Evolutionary conservation across 106 monocot species (phyloP).

Genomic region (Acanthochlamys bracteata): DNA sequence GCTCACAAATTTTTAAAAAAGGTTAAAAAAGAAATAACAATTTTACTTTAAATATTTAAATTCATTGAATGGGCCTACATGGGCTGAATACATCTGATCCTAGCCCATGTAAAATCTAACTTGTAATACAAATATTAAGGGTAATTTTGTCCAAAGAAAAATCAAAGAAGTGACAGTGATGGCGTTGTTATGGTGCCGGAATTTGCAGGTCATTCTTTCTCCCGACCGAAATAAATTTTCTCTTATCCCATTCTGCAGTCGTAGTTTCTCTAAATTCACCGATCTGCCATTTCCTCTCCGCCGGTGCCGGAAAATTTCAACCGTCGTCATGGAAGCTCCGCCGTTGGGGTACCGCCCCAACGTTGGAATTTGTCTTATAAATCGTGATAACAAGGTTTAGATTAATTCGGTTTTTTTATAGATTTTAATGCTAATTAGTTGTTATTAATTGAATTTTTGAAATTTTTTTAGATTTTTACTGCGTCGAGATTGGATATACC

Average conservation of each 20-base stretch:
- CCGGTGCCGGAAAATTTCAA: neutral
- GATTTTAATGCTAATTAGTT: neutral
- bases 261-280: neutral
- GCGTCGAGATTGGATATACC: conserved; percentile 83
- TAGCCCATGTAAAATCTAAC: no score
- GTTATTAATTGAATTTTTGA: neutral
- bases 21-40: no score
- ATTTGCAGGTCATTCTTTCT: no score
- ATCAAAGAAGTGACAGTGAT: no score
- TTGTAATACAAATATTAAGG: no score
- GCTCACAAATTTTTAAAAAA: no score
- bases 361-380: conserved; percentile 89
- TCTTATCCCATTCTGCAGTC: conserved; percentile 7
- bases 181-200: no score
- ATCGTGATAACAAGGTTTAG: conserved; percentile 52
- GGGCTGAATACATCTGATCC: no score
- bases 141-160: no score
- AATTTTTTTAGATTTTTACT: conserved; percentile 59
- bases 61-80: no score
- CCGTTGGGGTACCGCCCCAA: conserved; percentile 67
- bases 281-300: conserved; percentile 8
- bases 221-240: no score
- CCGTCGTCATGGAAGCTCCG: conserved; percentile 57
- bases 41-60: no score
- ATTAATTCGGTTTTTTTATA: neutral